Evolutionary conservation across 2,329 filamentous ascomycete genomes (phyloP).

Genomic region (Ophiognomonia clavigignenti-juglandacearum): DNA sequence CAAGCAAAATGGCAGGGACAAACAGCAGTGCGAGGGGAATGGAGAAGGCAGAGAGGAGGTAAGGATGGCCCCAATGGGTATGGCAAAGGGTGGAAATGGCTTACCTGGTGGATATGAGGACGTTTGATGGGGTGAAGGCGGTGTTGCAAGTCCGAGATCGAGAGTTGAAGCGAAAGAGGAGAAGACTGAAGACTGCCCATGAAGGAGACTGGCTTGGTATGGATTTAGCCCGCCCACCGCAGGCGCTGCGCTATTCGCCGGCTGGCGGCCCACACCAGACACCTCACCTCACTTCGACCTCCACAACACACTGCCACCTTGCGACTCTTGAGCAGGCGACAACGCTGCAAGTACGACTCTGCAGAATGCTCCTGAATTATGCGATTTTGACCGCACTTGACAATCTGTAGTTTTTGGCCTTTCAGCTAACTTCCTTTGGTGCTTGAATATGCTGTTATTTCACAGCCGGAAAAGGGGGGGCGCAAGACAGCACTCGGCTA

Average conservation of each 20-base stretch:
- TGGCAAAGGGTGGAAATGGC: conserved; percentile 17
- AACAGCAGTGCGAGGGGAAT: background rate
- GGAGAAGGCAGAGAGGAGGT: conserved; percentile 6
- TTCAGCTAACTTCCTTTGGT: background rate
- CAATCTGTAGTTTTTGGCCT: background rate
- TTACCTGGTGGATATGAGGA: conserved; percentile 22
- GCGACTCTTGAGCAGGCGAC: conserved; percentile 1
- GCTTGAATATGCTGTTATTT: background rate
- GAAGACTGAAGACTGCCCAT: conserved; percentile 23
- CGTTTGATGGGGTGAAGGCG: conserved; percentile 24
- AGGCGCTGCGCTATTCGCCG: conserved; percentile 10
- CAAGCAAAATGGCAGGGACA: background rate
- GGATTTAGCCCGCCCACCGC: conserved; percentile 14
- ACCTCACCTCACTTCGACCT: conserved; percentile 3
- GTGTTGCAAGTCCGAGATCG: conserved; percentile 24
- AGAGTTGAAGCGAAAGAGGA: conserved; percentile 25
- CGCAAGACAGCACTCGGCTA: background rate
- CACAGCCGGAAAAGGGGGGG: background rate
- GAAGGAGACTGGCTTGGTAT: too few species aligned
- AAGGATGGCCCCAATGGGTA: conserved; percentile 6
- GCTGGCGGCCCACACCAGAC: conserved; percentile 15
- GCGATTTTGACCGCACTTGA: background rate
- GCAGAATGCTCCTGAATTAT: background rate
- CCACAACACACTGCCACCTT: conserved; percentile 3
- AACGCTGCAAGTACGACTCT: too few species aligned